Conservation (phyloP, 2,329 filamentous ascomycete species). For the Aspergillus alliaceus region DNA sequence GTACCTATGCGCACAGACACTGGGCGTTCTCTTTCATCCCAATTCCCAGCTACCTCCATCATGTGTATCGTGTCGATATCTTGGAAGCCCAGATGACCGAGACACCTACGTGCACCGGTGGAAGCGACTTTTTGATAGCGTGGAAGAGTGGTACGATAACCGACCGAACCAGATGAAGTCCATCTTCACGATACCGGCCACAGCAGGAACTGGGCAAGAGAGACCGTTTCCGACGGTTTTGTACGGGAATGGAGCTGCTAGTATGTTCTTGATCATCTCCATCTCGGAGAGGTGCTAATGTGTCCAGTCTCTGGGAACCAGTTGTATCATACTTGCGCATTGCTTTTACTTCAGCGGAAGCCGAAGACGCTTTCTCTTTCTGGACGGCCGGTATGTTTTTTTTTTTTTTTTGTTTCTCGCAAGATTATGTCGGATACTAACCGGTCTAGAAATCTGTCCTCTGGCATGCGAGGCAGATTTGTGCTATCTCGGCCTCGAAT, state of each 20-base stretch:
- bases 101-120: constrained; percentile 32
- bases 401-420: too few relatives aligned
- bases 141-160: constrained; percentile 45
- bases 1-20: constrained; percentile 48
- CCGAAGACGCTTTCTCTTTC: constrained; percentile 24
- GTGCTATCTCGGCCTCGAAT: constrained; percentile 48
- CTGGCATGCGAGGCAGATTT: constrained; percentile 51
- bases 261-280: constrained; percentile 15
- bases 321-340: constrained; percentile 31
- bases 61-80: constrained; percentile 17
- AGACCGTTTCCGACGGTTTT: constrained; percentile 27
- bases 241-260: constrained; percentile 28
- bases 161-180: constrained; percentile 30
- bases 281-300: not conserved
- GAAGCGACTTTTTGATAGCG: constrained; percentile 40
- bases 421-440: too few relatives aligned
- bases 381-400: constrained; percentile 24
- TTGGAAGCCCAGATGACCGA: constrained; percentile 16
- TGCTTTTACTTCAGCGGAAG: constrained; percentile 32
- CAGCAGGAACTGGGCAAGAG: constrained; percentile 12
- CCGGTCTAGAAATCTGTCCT: constrained; percentile 43
- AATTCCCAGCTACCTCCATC: constrained; percentile 12
- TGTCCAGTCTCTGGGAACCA: constrained; percentile 34
- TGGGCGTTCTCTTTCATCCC: constrained; percentile 38
- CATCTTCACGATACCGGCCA: constrained; percentile 22